Evolutionary conservation across 768 basidiomycete species (phyloP).

Genomic region (Pulveroboletus sp.): DNA sequence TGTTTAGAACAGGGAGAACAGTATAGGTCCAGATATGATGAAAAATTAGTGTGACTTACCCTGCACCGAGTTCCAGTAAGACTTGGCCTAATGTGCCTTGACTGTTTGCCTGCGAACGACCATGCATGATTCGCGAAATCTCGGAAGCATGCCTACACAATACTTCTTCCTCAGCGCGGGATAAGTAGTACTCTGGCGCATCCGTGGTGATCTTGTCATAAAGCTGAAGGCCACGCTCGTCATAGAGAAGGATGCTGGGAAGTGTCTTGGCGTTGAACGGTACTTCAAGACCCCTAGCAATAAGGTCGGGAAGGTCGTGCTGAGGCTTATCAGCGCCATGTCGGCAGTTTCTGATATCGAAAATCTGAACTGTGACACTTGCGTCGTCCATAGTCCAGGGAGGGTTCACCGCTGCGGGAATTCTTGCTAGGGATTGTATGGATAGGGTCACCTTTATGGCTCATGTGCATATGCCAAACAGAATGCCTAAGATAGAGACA

Average conservation of each 20-base stretch:
- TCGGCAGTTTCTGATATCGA: slow-evolving; percentile 22
- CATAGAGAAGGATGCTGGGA: slow-evolving; percentile 83
- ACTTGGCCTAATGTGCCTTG: slow-evolving; percentile 42
- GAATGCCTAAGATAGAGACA: too few species aligned
- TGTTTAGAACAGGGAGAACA: not conserved
- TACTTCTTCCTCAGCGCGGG: slow-evolving; percentile 82
- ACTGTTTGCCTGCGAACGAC: slow-evolving; percentile 16
- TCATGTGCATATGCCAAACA: too few species aligned
- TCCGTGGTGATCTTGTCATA: slow-evolving; percentile 84
- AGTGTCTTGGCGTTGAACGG: slow-evolving; percentile 55
- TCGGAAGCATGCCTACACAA: slow-evolving; percentile 66
- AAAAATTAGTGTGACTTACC: slow-evolving; percentile 47
- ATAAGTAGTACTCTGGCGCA: slow-evolving; percentile 84
- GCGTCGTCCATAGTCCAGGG: slow-evolving; percentile 17
- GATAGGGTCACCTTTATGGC: not conserved
- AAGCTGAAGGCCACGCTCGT: slow-evolving; percentile 76
- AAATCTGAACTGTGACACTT: slow-evolving; percentile 13
- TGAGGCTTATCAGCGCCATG: not conserved
- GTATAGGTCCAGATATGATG: not conserved
- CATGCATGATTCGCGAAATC: slow-evolving; percentile 71
- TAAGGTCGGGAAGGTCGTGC: slow-evolving; percentile 39
- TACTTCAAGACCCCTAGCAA: slow-evolving; percentile 52
- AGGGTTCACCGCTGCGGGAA: not conserved
- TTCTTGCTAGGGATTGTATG: not conserved
- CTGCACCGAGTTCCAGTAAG: slow-evolving; percentile 90